Percentiles rank a stretch among this genome's conserved stretches.
These are phyloP conservation scores for Xylaria sp. DNA, from an alignment of 2,329 filamentous ascomycete genomes.

Conservation along the genomic window DNA sequence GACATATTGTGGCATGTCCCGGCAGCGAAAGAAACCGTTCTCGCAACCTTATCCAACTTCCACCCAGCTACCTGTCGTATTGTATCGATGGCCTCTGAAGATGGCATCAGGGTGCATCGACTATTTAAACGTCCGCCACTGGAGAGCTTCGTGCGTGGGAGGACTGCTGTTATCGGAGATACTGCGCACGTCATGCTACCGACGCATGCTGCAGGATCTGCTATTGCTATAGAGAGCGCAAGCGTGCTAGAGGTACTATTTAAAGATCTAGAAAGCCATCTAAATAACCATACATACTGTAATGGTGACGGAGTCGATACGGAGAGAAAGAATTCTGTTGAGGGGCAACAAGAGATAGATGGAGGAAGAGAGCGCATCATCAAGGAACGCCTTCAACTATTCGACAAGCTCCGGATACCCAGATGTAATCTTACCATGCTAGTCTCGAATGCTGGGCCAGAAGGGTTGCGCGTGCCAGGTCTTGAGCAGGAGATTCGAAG, in stretches of 20 bases:
- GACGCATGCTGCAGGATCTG: conserved; percentile 36
- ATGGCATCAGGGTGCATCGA: conserved; percentile 36
- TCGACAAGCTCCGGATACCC: conserved; percentile 36
- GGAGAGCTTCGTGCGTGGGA: conserved; percentile 36
- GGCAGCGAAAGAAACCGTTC: conserved; percentile 24
- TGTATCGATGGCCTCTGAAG: conserved; percentile 34
- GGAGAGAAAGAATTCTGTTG: not conserved
- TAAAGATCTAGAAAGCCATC: not conserved
- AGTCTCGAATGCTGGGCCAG: conserved; percentile 36
- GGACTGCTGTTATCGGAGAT: conserved; percentile 34
- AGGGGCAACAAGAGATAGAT: not conserved
- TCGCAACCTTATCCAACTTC: conserved; percentile 31
- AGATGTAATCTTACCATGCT: conserved; percentile 39
- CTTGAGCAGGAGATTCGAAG: conserved; percentile 36
- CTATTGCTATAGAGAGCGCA: conserved; percentile 36
- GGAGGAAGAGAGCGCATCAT: conserved; percentile 15
- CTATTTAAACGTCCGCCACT: conserved; percentile 35
- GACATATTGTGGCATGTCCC: conserved; percentile 28
- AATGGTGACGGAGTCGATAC: not conserved
- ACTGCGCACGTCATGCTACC: conserved; percentile 39
- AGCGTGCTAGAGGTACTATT: conserved; percentile 34
- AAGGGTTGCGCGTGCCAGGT: conserved; percentile 20
- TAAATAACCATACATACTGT: not conserved
- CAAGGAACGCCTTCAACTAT: conserved; percentile 30
- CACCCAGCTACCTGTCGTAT: conserved; percentile 32